These are phyloP conservation scores for carrot (Daucus carota) DNA, from an alignment of 129 eudicot genomes.

Conservation along the genomic window DH1_v3.0 NC_030387.2:34758001-34758500, in stretches of 20 bases:
- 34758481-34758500: background rate
- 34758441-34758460: background rate
- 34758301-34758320: background rate
- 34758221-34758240: slow-evolving; percentile 32
- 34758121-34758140: slow-evolving; percentile 38
- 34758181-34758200: slow-evolving; percentile 21
- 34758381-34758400: background rate
- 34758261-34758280: background rate
- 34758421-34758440: background rate
- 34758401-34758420: background rate
- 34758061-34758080: slow-evolving; percentile 36
- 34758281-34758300: background rate
- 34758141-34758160: slow-evolving; percentile 32
- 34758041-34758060: too few species aligned
- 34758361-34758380: background rate
- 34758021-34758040: too few species aligned
- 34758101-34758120: slow-evolving; percentile 30
- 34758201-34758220: slow-evolving; percentile 23
- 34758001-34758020: too few species aligned
- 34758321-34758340: background rate
- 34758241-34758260: background rate
- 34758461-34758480: background rate
- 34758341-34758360: background rate
- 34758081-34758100: slow-evolving; percentile 27
- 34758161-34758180: slow-evolving; percentile 22